A percentile compares a stretch with the other conserved stretches of the same genome.
Conservation (phyloP, 2,329 filamentous ascomycete species). For the Diaporthe batatas region DNA sequence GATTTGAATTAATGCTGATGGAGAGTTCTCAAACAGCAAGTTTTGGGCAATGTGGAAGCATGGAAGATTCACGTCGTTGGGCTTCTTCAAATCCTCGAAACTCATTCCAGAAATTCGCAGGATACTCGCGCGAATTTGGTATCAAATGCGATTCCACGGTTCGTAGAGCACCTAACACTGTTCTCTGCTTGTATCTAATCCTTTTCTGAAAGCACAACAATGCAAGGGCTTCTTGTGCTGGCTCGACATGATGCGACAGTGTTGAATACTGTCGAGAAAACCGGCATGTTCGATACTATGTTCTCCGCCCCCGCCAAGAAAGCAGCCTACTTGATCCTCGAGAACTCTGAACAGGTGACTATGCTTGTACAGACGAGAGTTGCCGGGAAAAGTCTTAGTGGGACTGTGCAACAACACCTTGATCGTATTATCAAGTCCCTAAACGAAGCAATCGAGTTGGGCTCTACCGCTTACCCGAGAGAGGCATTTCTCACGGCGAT, state of each 20-base stretch:
- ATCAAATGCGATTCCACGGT: conserved; percentile 20
- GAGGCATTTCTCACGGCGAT: conserved; percentile 5
- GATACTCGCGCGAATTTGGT: neutral
- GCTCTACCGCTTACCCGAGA: neutral
- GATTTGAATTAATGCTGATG: neutral
- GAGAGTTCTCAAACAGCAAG: neutral
- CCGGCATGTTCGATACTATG: conserved; percentile 18
- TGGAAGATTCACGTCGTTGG: conserved; percentile 15
- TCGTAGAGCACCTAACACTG: neutral
- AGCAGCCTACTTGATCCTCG: conserved; percentile 8
- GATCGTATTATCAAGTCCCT: neutral
- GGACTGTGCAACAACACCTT: neutral
- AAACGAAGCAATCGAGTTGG: neutral
- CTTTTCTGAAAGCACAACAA: neutral
- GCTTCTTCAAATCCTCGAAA: neutral
- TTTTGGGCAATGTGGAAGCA: neutral
- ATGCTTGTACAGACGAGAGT: neutral
- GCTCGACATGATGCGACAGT: conserved; percentile 9
- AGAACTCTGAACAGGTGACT: neutral
- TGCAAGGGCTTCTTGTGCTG: conserved; percentile 10
- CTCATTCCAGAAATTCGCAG: neutral
- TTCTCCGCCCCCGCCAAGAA: conserved; percentile 11
- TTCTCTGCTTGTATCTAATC: neutral
- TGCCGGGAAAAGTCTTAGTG: neutral
- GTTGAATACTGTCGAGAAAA: conserved; percentile 4